phyloP scores from a whole-genome alignment of 805 yeast genomes.

The Myxozyma monticola region DNA sequence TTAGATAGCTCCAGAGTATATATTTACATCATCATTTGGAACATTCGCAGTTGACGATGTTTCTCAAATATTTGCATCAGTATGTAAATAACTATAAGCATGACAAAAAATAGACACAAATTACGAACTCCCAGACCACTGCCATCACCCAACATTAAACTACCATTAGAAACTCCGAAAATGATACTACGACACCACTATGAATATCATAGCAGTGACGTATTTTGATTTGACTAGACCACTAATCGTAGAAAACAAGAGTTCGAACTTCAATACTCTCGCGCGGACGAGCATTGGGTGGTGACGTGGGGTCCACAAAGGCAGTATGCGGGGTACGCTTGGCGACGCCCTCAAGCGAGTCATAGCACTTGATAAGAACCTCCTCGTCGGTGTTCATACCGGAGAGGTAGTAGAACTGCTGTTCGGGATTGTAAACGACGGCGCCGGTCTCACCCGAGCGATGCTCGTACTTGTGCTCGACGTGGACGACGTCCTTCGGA shows the following conservation, averaged over 20 bases:
- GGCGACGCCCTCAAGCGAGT: constrained; percentile 30
- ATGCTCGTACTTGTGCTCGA: constrained; percentile 30
- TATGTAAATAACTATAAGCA: no score
- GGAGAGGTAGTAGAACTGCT: constrained; percentile 28
- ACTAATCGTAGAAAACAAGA: constrained; percentile 29
- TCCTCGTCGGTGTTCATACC: constrained; percentile 31
- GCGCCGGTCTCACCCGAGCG: constrained; percentile 33
- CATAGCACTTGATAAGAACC: constrained; percentile 31
- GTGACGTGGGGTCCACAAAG: constrained; percentile 32
- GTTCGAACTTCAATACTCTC: constrained; percentile 34
- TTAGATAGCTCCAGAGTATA: no score
- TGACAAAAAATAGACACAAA: no score
- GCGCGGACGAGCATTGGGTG: constrained; percentile 26
- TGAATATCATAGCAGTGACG: no score
- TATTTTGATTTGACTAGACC: no score
- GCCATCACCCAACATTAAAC: no score
- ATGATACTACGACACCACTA: no score
- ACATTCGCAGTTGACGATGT: no score
- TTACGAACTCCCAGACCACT: no score
- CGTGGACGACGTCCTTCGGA: constrained; percentile 25
- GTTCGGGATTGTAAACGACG: constrained; percentile 28
- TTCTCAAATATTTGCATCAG: no score
- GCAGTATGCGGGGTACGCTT: constrained; percentile 34
- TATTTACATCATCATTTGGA: no score
- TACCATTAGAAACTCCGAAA: no score